Evolutionary conservation across 345 rosid genomes (phyloP), one percentile per base, ranked within the genome.

Genomic region (Aquilaria sinensis): DNA sequence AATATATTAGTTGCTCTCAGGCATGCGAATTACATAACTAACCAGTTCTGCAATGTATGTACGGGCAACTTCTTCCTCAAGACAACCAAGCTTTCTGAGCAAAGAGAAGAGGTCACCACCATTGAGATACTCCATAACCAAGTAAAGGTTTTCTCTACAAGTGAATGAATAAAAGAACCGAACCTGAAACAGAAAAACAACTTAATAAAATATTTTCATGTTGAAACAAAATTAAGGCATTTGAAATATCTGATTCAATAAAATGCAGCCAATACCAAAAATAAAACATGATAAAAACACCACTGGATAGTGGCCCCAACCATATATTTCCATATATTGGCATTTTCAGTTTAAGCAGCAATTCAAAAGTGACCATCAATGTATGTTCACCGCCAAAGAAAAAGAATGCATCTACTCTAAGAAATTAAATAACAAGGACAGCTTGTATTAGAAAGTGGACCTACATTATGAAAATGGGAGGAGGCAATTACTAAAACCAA

Each of bases 51-150:
- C 86, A 4, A 89, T 79, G 63, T 89, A 89, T 77, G 83, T 74
- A 65, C 90, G 96, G 66, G 92, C 88, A 53, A 86, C 72, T 41
- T 78, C 84, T 68, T 84, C 92, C 50, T 82, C 96, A 74, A 89
- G 92, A 72, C 90, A 89, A 64, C 92, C 88, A 63, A 89, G 81
- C 73, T 86, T 89, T 68, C 80, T 75, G 65, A 89, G 88, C 79
- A 89, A 68, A 58, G 92, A 86, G 76, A 80, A 89, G 12, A 89
- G 73, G 72, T 89, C 96, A 67, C 96, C 96, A 31, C 92, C 96
- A 72, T 81, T 86, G 63, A 89, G 96, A 75, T 89, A 89, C 75
- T 89, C 96, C 96, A 89, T 89, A 52, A 89, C 96, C 83, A 89
- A 75, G 72, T 89, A 89, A 54, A 89, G 96, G 71, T 89, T 86